Base-by-base conservation (phyloP, 305 asterid genomes). In the Solanum chacoense region DNA sequence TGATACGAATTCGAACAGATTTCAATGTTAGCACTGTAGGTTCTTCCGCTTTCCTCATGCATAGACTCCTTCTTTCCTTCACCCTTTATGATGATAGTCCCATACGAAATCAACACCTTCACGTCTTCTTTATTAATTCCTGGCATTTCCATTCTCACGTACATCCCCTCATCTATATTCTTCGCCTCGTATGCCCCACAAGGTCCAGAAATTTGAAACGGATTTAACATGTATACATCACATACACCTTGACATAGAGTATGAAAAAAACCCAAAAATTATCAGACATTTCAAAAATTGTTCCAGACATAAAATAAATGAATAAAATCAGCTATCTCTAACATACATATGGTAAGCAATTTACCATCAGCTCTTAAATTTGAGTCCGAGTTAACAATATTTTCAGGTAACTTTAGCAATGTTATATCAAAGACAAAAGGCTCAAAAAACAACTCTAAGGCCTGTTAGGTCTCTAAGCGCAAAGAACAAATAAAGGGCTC, bases 71-170 rank as follows among this genome's bases (percentile, higher is more conserved):
- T 89, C 55, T 59, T 89, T 34, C 90, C 90, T 22, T 37, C 80
- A 28, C 90, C 89, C 24, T 89, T 75, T 45, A 89, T 85, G 84
- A 37, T 63, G 16, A 85, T 42, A 76, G 45, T 73, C 28, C 69
- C 72, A 20, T 59, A 85, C 7, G 38, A 85, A 32, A 50, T 63
- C 72, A 65, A 85, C 38, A 85, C 71, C 80, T 85, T 89, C 86
- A 89, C 78, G 40, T 89, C 86, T 9, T 88, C 90, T 36, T 55
- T 88, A 8, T 75, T 40, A 8, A 88, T 84, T 2, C 90, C 90
- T 0, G 88, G 78, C 88, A 89, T 85, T 31, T 89, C 90, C 90
- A 85, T 85, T 12, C 88, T 84, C 55, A 89, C 40, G 29, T 7
- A 67, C 79, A 79, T 38, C 29, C 89, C 89, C 8, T 26, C 87